phyloP scores from a whole-genome alignment of 1,139 yeast genomes.

The Taiozyma sp. region DNA sequence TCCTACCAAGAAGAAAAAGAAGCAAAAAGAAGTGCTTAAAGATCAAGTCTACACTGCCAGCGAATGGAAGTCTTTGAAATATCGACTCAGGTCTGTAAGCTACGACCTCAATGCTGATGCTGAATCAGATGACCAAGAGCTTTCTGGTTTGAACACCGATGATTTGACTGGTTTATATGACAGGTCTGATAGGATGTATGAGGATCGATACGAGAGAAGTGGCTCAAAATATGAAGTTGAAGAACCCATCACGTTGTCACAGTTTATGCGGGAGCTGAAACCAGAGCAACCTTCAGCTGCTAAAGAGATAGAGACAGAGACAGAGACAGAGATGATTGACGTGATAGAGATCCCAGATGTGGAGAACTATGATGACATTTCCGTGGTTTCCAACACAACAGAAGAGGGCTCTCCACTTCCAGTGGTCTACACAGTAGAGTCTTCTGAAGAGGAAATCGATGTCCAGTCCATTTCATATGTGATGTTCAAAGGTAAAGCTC shows the following conservation, averaged over 20 bases:
- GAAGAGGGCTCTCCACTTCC: background rate
- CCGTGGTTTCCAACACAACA: background rate
- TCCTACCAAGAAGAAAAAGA: background rate
- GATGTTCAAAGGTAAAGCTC: background rate
- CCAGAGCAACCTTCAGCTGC: background rate
- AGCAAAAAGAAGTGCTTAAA: background rate
- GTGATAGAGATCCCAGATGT: background rate
- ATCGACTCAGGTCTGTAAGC: background rate
- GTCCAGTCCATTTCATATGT: background rate
- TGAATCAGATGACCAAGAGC: background rate
- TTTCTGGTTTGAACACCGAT: background rate
- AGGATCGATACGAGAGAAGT: background rate
- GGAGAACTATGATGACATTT: slow-evolving; percentile 2
- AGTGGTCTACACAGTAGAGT: background rate
- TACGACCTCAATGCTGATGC: background rate
- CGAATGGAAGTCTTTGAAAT: slow-evolving; percentile 6
- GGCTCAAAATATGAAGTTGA: background rate
- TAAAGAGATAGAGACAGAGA: background rate
- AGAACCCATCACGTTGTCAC: background rate
- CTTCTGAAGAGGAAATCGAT: background rate
- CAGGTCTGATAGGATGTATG: background rate
- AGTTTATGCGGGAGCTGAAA: background rate
- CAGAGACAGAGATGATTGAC: background rate
- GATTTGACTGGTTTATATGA: background rate
- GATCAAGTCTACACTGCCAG: background rate